A percentile compares a stretch with the other conserved stretches of the same genome.
phyloP scores from a whole-genome alignment of 352 stramenopile species.

The Globisporangium canariense region DNA sequence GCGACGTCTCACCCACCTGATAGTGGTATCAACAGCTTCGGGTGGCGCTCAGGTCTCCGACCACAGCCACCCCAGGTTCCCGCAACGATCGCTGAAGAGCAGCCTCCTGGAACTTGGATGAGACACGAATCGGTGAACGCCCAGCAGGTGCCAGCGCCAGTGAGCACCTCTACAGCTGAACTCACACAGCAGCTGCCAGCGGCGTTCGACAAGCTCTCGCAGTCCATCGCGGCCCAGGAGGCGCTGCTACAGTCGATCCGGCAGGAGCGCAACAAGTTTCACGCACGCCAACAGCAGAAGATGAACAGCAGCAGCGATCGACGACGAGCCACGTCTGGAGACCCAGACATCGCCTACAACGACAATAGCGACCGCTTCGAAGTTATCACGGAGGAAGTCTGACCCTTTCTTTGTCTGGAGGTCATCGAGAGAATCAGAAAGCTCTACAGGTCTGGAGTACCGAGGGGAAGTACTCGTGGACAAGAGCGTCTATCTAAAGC shows the following conservation, averaged over 20 bases:
- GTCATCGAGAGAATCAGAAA: not conserved
- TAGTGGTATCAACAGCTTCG: not conserved
- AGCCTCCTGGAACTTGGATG: not conserved
- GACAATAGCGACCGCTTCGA: constrained; percentile 3
- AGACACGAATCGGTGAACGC: not conserved
- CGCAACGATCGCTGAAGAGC: not conserved
- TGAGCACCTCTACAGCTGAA: no score
- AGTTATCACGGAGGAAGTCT: not conserved
- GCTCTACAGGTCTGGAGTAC: not conserved
- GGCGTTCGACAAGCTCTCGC: constrained; percentile 1
- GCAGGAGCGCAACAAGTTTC: constrained; percentile 8
- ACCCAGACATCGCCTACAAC: not conserved
- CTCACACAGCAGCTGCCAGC: not conserved
- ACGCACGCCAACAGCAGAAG: not conserved
- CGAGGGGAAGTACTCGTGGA: not conserved
- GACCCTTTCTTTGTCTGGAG: not conserved
- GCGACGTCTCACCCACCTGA: not conserved
- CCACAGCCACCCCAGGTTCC: no score
- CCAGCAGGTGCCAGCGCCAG: not conserved
- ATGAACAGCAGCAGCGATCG: not conserved
- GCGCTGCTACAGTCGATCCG: constrained; percentile 8
- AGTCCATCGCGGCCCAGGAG: constrained; percentile 12
- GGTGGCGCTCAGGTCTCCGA: not conserved
- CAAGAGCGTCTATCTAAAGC: not conserved
- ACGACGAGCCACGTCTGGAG: not conserved